Evolutionary conservation across 139 green algal species (phyloP).

Genomic region (Nannochloris sp.): DNA sequence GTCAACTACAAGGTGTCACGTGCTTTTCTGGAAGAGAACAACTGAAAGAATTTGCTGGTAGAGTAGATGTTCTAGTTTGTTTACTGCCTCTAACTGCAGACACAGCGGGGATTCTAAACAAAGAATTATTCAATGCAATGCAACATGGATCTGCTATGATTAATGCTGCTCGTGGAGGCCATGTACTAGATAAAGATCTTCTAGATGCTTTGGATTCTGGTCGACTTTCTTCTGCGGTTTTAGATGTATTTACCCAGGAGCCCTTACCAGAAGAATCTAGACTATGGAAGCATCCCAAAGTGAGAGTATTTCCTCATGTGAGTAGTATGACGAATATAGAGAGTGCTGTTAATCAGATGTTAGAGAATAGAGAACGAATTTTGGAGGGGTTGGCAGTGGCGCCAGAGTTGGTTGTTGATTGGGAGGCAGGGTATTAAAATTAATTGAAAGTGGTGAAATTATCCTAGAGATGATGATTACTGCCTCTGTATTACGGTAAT

Average conservation of each 20-base stretch:
- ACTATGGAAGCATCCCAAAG: constrained; percentile 44
- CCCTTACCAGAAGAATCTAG: constrained; percentile 38
- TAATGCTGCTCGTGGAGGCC: constrained; percentile 45
- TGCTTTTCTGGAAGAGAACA: constrained; percentile 18
- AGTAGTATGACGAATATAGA: constrained; percentile 44
- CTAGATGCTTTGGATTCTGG: constrained; percentile 38
- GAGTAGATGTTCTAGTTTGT: constrained; percentile 43
- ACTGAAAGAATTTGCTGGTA: constrained; percentile 29
- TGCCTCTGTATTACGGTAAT: too few species aligned
- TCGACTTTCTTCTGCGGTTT: constrained; percentile 25
- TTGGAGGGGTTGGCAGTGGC: constrained; percentile 2
- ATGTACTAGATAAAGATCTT: constrained; percentile 46
- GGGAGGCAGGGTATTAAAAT: constrained; percentile 19
- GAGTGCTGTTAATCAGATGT: constrained; percentile 20
- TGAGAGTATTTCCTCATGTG: constrained; percentile 57
- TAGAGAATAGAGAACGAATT: constrained; percentile 20
- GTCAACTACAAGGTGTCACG: neutral
- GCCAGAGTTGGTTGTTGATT: constrained; percentile 16
- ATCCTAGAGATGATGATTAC: too few species aligned
- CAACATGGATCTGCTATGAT: constrained; percentile 34
- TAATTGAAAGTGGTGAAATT: neutral
- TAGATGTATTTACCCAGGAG: constrained; percentile 51
- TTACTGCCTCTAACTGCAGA: constrained; percentile 47
- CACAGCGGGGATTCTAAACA: constrained; percentile 42
- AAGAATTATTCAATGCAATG: constrained; percentile 40